Conservation (phyloP, 805 yeast species). For the Barnettozyma sucrosica region DNA sequence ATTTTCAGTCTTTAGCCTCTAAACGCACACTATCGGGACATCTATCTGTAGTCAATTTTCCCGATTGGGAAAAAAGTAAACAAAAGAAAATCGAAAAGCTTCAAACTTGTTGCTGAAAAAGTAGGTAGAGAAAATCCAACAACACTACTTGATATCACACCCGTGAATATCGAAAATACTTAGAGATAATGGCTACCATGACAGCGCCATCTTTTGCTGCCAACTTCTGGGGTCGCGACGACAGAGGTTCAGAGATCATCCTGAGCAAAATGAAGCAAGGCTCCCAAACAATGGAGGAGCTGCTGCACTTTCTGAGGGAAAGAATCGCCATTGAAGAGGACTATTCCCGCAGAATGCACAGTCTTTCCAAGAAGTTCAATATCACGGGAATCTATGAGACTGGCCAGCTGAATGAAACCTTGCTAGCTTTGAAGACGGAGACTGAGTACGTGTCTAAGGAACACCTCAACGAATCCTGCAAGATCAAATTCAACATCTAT, state of each 20-base stretch:
- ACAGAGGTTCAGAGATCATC: constrained; percentile 51
- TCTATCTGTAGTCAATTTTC: constrained; percentile 7
- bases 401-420: constrained; percentile 52
- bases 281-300: constrained; percentile 48
- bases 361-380: constrained; percentile 38
- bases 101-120: background rate
- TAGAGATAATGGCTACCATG: constrained; percentile 9
- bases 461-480: constrained; percentile 46
- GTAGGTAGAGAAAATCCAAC: background rate
- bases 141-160: background rate
- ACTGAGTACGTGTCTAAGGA: constrained; percentile 53
- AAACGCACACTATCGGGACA: background rate
- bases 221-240: constrained; percentile 54
- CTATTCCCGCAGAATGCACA: constrained; percentile 49
- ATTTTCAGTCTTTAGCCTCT: constrained; percentile 3
- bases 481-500: constrained; percentile 44
- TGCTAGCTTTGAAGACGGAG: constrained; percentile 53
- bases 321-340: constrained; percentile 66
- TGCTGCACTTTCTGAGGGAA: constrained; percentile 46
- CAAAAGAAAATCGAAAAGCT: constrained; percentile 2
- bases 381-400: constrained; percentile 50
- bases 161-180: background rate
- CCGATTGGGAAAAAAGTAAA: constrained; percentile 22
- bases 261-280: constrained; percentile 55
- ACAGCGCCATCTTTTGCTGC: constrained; percentile 32